Base-by-base conservation (phyloP, 2,329 filamentous ascomycete species). In the Aspergillus candidus region DNA sequence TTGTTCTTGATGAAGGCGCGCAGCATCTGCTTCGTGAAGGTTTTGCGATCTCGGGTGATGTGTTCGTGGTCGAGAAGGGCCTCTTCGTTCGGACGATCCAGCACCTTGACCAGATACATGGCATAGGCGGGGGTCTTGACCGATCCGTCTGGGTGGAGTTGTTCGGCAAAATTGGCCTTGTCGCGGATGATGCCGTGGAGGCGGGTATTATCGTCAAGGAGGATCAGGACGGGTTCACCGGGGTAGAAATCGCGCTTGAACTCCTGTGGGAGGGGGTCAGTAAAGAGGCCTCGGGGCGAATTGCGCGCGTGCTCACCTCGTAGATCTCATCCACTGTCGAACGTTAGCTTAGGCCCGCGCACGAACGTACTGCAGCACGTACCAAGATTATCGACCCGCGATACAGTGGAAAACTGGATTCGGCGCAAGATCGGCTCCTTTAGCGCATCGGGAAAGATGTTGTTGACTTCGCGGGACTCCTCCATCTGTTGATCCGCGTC, bases 1-100 rank as follows among this genome's bases (percentile, higher is more conserved):
- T 89, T 93, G 66, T 94, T 90, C 63, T 95, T 95, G 52, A 98
- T 87, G 54, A 96, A 98, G 5, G 89, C 88, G 30, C 91, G 83
- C 33, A 98, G 74, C 65, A 96, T 90, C 38, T 90, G 83, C 68
- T 98, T 97, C 22, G 91, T 96, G 62, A 97, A 98, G 37, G 88
- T 79, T 57, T 91, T 94, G 41, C 89, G 82, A 61, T 96, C 90
- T 50, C 93, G 84, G 50, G 80, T 84, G 44, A 97, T 83, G 60
- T 94, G 84, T 39, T 85, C 75, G 65, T 88, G 84, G 54, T 90
- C 85, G 13, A 93, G 76, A n/a, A 88, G 73, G 10, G 83, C 84
- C 65, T 94, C 88, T 52, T 87, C 78, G 38, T 79, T 79, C 1
- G 77, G 77, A 32, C 77, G 75, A 47, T 83, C 80, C 43, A 84